phyloP scores from a whole-genome alignment of 108 stramenopile species.

The Epithemia pelagica region DNA sequence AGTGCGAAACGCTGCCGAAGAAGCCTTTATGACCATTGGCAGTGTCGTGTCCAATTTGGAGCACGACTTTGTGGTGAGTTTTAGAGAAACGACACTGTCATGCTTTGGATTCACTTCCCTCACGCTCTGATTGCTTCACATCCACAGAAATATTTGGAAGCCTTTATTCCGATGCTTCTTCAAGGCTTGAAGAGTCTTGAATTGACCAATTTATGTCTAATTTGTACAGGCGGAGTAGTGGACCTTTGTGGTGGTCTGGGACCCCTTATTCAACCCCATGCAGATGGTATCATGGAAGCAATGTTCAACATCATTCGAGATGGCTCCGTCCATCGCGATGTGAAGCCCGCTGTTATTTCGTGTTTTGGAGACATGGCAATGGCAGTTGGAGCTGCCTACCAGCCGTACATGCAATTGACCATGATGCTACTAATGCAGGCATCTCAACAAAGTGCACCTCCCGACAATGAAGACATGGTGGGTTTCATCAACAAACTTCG shows the following conservation, averaged over 20 bases:
- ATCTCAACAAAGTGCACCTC: conserved; percentile 61
- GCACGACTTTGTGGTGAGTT: conserved; percentile 62
- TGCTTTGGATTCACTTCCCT: neutral
- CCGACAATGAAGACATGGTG: conserved; percentile 94
- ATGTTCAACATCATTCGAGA: conserved; percentile 85
- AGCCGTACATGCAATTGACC: conserved; percentile 85
- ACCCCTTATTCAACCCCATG: conserved; percentile 73
- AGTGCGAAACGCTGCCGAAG: conserved; percentile 78
- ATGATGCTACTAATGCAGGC: conserved; percentile 91
- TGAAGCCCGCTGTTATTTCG: conserved; percentile 91
- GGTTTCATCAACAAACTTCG: conserved; percentile 89
- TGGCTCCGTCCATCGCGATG: conserved; percentile 69
- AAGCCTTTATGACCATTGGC: conserved; percentile 88
- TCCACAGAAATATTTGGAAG: conserved; percentile 80
- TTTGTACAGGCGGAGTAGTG: conserved; percentile 88
- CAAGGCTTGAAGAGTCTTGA: conserved; percentile 83
- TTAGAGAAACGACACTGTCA: conserved; percentile 3
- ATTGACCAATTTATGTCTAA: conserved; percentile 88
- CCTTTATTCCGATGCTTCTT: conserved; percentile 75
- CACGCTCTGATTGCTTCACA: neutral
- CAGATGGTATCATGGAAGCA: conserved; percentile 87
- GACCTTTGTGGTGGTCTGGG: conserved; percentile 90
- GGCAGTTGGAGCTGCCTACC: conserved; percentile 82
- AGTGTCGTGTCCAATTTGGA: conserved; percentile 82
- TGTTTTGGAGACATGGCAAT: conserved; percentile 96